Base-by-base conservation (phyloP, 805 yeast species). In the Teunomyces barrocoloradensis region DNA sequence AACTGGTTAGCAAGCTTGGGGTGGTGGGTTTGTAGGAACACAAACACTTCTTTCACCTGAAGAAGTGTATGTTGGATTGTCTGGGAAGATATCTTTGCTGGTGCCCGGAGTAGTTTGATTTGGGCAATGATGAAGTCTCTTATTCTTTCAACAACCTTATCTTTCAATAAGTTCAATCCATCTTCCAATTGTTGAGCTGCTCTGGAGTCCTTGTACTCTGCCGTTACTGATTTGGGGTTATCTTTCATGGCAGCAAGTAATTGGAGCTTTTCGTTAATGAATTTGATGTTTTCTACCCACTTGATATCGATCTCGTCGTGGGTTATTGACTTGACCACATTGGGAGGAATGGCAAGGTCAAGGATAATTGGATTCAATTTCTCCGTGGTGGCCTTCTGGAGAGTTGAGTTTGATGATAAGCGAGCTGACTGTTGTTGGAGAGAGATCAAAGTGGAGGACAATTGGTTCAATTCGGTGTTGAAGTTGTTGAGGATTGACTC, bases 311-410 rank as follows among this genome's bases (percentile, higher is more conserved):
- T 69, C 9, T 79, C 80, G 17, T 81, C 90, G 35, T 71, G 71
- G 2, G 81, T 56, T 1, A 92, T 71, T 5, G 83, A 78, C 47
- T 70, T 67, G 5, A 87, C 79, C 2, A 87, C 72, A 1, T 78
- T 78, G 0, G 96, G 94, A 0, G 97, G 87, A 6, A 91, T 79
- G 49, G 87, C 71, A 30, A 87, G 69, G 53, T 87, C 91, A 33
- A 85, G 77, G 0, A 90, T 83, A n/a, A 88, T 68, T 0, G 96
- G 96, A 15, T 86, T 81, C 47, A 90, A 75, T 44, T 73, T 73
- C 20, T 69, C 74, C 4, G 65, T 64, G 11, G 65, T 42, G 2
- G 53, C 43, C 1, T 62, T 58, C 47, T 69, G 73, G 29, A 50
- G 34, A 12, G 58, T 54, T 12, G 69, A 55, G 35, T 64, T 64